Evolutionary conservation across 2,329 filamentous ascomycete genomes (phyloP), one percentile per base, ranked within the genome.

Genomic region (Clonostachys rhizophaga): DNA sequence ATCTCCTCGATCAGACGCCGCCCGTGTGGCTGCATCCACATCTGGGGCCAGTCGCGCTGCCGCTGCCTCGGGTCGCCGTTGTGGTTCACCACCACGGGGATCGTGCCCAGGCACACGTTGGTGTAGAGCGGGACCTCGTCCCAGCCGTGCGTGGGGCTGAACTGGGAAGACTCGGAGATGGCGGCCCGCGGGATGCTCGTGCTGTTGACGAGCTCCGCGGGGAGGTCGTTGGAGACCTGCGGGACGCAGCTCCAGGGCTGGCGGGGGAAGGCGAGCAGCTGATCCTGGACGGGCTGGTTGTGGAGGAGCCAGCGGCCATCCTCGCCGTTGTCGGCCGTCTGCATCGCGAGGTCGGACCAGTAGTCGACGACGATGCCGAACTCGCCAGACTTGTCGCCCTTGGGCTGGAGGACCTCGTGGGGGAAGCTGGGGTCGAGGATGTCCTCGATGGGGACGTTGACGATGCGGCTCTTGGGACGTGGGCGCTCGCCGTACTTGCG

Each of bases 221-320:
- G 52, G 3, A 49, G 44, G 5, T 10, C 10, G 20, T 41, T 41
- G 16, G 24, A 8, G 40, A 46, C 40, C 14, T 44, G 44, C 2
- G 47, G 44, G 24, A 30, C 35, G 41, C 47, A 49, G 30, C 49
- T 50, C 34, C 40, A 48, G 34, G 46, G 13, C 10, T 11, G 42
- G 6, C 37, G 37, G 16, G 34, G 40, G n/a, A 24, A 16, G 12
- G 33, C n/a, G 17, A 49, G 39, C 40, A 60, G 30, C 40, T 61
- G 56, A 6, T 51, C 41, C 14, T 46, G 24, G 6, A 61, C 44
- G 44, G 90, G 52, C 2, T 50, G 54, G 43, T 58, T 52, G 46
- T 56, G 61, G 12, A 53, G 54, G n/a, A 49, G 40, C 43, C 61
- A 59, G 36, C 44, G 47, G 12, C 17, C 47, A 24, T 49, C 47